Evolutionary conservation across 2,329 filamentous ascomycete genomes (phyloP).

Genomic region (Nemania sp.): DNA sequence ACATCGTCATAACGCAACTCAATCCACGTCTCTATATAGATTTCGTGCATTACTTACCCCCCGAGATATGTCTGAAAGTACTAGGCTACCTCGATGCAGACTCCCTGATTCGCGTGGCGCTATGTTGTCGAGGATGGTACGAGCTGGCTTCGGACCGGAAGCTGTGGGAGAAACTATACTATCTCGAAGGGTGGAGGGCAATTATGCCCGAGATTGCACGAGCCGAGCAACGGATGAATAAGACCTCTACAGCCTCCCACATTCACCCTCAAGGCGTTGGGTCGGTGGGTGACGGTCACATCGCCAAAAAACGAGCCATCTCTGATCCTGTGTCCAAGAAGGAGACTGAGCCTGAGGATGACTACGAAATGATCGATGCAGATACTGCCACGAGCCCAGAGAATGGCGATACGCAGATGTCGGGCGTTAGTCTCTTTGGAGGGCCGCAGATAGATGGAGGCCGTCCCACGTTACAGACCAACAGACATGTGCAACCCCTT

Average conservation of each 20-base stretch:
- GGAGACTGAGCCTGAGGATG: constrained; percentile 56
- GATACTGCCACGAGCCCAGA: constrained; percentile 40
- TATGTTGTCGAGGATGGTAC: constrained; percentile 82
- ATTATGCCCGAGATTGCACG: constrained; percentile 66
- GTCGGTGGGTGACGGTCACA: constrained; percentile 55
- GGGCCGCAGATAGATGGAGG: constrained; percentile 33
- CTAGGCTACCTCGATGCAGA: constrained; percentile 82
- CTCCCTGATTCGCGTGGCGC: constrained; percentile 78
- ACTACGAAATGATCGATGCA: constrained; percentile 54
- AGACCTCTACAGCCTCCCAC: constrained; percentile 45
- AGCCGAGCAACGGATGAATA: constrained; percentile 66
- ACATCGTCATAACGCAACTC: constrained; percentile 75
- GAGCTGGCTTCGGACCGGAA: constrained; percentile 78
- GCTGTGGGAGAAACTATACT: constrained; percentile 84
- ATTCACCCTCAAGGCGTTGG: constrained; percentile 48
- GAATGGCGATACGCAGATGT: constrained; percentile 30
- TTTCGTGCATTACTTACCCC: constrained; percentile 81
- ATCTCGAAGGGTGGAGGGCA: constrained; percentile 83
- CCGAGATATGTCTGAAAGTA: constrained; percentile 88
- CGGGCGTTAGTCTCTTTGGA: constrained; percentile 36
- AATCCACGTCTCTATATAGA: constrained; percentile 90
- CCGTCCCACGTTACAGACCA: constrained; percentile 37
- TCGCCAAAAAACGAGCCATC: constrained; percentile 60
- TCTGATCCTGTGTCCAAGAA: constrained; percentile 45
- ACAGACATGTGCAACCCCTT: constrained; percentile 35